Base-by-base conservation (phyloP, 2,329 filamentous ascomycete genomes). In the Fusarium miscanthi region DNA sequence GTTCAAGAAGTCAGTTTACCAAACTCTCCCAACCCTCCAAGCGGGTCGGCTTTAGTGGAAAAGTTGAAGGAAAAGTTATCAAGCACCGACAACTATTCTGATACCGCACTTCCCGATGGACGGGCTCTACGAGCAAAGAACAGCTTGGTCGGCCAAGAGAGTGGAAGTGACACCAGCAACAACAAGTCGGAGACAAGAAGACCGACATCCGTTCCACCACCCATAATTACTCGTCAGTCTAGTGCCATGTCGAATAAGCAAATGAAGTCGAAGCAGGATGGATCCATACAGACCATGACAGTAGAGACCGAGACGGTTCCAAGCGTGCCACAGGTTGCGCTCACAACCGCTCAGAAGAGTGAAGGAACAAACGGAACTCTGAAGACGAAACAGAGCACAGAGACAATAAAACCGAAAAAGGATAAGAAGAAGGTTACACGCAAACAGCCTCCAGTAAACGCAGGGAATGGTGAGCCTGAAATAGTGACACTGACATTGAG, bases 221-320 rank as follows among this genome's bases (percentile, higher is more conserved):
- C 81, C 69, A 84, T 85, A 81, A 90, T 82, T 79, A 91, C 78
- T 78, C 90, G 81, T 85, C 93, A 92, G 68, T 94, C 93, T 13
- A 90, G 88, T 67, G 79, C 83, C 75, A 81, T 87, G 69, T 90
- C 91, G 54, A 88, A 92, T 40, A 91, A 91, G 68, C 87, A 93
- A 61, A 84, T 86, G 62, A 93, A 94, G 78, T 86, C 89, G 38
- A 94, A 95, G 79, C 85, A 89, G 33, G 93, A 97, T 79, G 91
- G 90, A n/a, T 92, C 93, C 40, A 88, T 91, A 63, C 91, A 92
- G 78, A 96, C 94, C 77, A 98, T 99, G 94, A 98, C 94, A 14
- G 95, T 98, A 19, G 96, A 99, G 84, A 98, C 96, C 0, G 96
- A 99, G 82, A 97, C 95, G 2, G 96, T 99, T 41, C 92, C 90